Evolutionary conservation across 2,329 filamentous ascomycete genomes (phyloP).

Genomic region (Arthrobotrys megalospora): DNA sequence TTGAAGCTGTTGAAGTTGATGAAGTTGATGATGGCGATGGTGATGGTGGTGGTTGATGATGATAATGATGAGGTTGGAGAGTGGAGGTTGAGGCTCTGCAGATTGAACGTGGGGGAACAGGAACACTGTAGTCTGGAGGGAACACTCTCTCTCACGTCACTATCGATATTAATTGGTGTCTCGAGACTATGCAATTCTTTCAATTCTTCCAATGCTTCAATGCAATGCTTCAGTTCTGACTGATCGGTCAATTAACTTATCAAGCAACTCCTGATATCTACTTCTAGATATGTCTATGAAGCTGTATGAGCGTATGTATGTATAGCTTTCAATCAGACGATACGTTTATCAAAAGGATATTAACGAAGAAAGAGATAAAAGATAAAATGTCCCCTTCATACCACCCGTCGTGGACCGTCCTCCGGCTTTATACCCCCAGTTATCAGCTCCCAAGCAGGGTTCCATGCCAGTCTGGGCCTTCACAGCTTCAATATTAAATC

Average conservation of each 20-base stretch:
- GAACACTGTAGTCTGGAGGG: not conserved
- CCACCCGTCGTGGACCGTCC: slow-evolving; percentile 28
- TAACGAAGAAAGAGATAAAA: slow-evolving; percentile 9
- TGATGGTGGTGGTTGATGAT: not conserved
- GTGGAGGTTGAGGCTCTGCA: slow-evolving; percentile 13
- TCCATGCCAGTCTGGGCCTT: slow-evolving; percentile 32
- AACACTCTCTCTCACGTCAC: no score
- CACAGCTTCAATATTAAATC: slow-evolving; percentile 4
- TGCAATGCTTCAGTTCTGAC: not conserved
- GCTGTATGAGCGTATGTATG: not conserved
- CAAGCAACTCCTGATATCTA: not conserved
- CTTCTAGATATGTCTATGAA: not conserved
- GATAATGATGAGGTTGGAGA: not conserved
- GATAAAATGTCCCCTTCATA: slow-evolving; percentile 12
- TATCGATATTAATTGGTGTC: no score
- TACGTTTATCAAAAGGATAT: slow-evolving; percentile 11
- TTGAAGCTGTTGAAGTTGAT: slow-evolving; percentile 3
- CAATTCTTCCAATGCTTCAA: no score
- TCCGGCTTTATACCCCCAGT: slow-evolving; percentile 46
- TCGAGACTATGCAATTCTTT: no score
- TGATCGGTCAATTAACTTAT: not conserved
- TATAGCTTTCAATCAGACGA: not conserved
- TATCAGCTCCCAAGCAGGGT: slow-evolving; percentile 40
- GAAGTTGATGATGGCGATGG: not conserved
- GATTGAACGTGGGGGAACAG: slow-evolving; percentile 2